phyloP scores from a whole-genome alignment of 345 rosid species.

The Salix suchowensis region DNA sequence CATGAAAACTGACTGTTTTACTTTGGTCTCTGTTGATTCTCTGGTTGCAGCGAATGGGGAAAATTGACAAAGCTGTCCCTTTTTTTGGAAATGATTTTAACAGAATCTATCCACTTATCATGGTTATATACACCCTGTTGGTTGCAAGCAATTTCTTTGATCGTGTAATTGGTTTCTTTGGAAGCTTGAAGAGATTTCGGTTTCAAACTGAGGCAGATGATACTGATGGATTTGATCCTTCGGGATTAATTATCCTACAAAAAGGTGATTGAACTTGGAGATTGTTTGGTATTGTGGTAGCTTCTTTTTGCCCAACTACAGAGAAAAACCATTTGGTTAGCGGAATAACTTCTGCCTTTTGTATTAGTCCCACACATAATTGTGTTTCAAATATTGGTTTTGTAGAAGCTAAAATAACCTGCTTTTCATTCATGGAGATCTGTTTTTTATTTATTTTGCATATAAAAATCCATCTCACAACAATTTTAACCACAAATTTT shows the following conservation, averaged over 20 bases:
- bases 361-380: too few species aligned
- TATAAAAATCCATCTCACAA: too few species aligned
- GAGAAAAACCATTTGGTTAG: too few species aligned
- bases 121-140: constrained; percentile 88
- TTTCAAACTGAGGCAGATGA: constrained; percentile 84
- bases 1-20: constrained; percentile 6
- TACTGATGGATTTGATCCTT: constrained; percentile 88
- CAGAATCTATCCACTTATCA: constrained; percentile 90
- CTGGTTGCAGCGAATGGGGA: constrained; percentile 86
- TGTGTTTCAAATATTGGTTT: too few species aligned
- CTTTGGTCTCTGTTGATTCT: constrained; percentile 8
- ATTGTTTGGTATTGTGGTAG: not conserved
- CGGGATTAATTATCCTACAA: constrained; percentile 81
- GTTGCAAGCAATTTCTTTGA: constrained; percentile 93
- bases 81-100: constrained; percentile 81
- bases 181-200: constrained; percentile 86
- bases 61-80: constrained; percentile 77
- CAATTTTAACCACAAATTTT: too few species aligned
- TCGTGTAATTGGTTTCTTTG: constrained; percentile 80
- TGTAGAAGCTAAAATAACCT: too few species aligned
- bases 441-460: too few species aligned
- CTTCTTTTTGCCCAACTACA: too few species aligned
- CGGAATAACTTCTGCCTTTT: too few species aligned
- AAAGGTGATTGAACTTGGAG: constrained; percentile 47
- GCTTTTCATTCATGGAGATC: too few species aligned